A percentile compares a stretch with the other conserved stretches of the same genome.
phyloP scores from a whole-genome alignment of 176 grass and related monocot genomes.

The Lolium rigidum region DNA sequence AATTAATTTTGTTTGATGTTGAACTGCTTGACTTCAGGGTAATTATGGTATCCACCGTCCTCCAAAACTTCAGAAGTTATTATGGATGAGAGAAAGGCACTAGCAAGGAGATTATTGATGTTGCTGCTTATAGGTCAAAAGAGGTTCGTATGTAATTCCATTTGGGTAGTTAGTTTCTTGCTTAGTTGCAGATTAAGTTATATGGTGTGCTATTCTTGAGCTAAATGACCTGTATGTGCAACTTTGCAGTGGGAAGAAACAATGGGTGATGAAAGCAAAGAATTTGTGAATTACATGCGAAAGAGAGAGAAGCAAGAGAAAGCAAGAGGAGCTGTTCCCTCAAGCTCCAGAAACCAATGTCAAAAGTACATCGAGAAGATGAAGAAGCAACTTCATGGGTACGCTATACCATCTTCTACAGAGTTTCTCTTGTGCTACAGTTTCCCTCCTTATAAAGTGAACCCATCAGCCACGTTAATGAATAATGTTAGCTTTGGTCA shows the following conservation, averaged over 20 bases:
- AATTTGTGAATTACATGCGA: constrained; percentile 59
- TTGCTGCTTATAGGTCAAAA: constrained; percentile 69
- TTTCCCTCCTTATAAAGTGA: not conserved
- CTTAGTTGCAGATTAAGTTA: constrained; percentile 17
- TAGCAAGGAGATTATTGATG: constrained; percentile 71
- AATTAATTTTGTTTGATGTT: constrained; percentile 31
- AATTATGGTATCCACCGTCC: constrained; percentile 75
- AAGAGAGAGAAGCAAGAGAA: constrained; percentile 71
- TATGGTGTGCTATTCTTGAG: constrained; percentile 17
- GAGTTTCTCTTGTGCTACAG: not conserved
- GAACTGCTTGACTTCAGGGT: constrained; percentile 46
- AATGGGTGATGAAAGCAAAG: constrained; percentile 80
- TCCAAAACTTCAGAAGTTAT: constrained; percentile 67
- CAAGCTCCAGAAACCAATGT: constrained; percentile 76
- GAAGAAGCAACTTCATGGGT: constrained; percentile 75
- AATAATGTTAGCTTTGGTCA: not conserved
- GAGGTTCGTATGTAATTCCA: constrained; percentile 60
- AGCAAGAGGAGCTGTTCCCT: constrained; percentile 74
- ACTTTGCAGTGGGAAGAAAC: constrained; percentile 69
- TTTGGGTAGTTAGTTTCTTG: not conserved
- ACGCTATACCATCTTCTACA: constrained; percentile 22
- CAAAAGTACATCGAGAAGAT: constrained; percentile 79
- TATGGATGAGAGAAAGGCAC: constrained; percentile 68
- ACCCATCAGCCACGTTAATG: not conserved
- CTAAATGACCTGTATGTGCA: constrained; percentile 9